phyloP scores from a whole-genome alignment of 108 stramenopile genomes.

The Cyclotella choctawhatcheeana region DNA sequence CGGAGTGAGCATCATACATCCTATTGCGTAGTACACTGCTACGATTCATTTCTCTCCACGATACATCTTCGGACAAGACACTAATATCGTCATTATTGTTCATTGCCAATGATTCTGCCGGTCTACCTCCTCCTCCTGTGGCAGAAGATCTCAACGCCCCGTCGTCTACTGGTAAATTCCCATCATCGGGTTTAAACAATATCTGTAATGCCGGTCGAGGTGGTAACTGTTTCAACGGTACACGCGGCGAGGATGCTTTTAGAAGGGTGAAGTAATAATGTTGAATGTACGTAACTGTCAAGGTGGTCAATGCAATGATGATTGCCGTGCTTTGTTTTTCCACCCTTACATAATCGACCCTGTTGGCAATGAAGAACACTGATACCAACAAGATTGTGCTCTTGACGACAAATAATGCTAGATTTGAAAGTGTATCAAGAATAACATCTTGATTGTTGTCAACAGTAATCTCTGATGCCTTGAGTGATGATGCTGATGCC shows the following conservation, averaged over 20 bases:
- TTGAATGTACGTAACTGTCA: no score
- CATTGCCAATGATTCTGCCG: no score
- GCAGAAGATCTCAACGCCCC: conserved; percentile 2
- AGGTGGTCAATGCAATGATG: no score
- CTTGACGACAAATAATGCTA: no score
- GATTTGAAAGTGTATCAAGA: no score
- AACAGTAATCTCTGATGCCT: no score
- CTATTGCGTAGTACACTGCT: not conserved
- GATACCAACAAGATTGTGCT: no score
- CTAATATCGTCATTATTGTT: conserved; percentile 39
- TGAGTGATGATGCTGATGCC: no score
- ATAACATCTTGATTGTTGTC: no score
- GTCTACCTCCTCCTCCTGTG: not conserved
- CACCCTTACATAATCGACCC: no score
- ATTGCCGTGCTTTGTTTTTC: no score
- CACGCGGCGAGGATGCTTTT: conserved; percentile 57
- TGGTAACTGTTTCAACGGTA: conserved; percentile 72
- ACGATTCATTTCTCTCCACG: conserved; percentile 5
- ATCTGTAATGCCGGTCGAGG: conserved; percentile 73
- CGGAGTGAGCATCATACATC: not conserved
- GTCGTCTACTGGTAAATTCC: conserved; percentile 18
- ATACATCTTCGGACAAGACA: conserved; percentile 35
- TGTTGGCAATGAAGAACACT: no score
- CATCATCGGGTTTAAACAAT: conserved; percentile 83
- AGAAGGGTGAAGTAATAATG: not conserved